Evolutionary conservation across 345 rosid species (phyloP), one percentile per base, ranked within the genome.

Genomic region (Syzygium jambos): DNA sequence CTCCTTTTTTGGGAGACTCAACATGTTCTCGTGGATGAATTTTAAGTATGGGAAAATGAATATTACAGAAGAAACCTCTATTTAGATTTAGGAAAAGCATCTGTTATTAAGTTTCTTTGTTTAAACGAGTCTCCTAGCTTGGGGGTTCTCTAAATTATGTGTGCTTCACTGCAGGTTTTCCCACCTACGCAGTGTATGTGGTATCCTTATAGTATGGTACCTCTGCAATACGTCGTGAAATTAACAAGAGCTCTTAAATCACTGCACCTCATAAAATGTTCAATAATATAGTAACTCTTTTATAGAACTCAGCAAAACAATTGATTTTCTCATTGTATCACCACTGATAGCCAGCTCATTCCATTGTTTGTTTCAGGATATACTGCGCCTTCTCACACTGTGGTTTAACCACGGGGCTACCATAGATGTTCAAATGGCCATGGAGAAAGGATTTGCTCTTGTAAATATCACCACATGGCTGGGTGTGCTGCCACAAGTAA

Each of bases 321-420:
- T 65, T 65, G 43, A 30, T 65, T 65, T 65, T 65, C 43, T 30
- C 41, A 30, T 30, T 65, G 78, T 65, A 29, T 65, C 78, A 30
- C 38, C 78, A 65, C 43, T 17, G 8, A 65, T 30, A 65, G 78
- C 16, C 78, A 65, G 78, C 78, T 65, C 78, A 65, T 65, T 65
- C 22, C 41, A 65, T 65, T 6, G 30, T 65, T 52, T 93, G 85
- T 86, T 88, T 89, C 94, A 98, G 99, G 99, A 98, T 88, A 98
- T 98, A 92, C 97, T 98, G 87, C 99, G 99, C 80, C 97, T 98
- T 86, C 98, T 98, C 85, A 98, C 99, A 9, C 89, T 98, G 89
- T 98, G 99, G 99, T 98, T 98, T 93, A 98, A 94, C 93, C 98
- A 98, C 93, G 99, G 99, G 92, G 96, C 95, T 90, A 95, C 94